A percentile compares a stretch with the other conserved stretches of the same genome.
Evolutionary conservation across 768 basidiomycete genomes (phyloP).

Genomic region (Crassisporium funariophilum): DNA sequence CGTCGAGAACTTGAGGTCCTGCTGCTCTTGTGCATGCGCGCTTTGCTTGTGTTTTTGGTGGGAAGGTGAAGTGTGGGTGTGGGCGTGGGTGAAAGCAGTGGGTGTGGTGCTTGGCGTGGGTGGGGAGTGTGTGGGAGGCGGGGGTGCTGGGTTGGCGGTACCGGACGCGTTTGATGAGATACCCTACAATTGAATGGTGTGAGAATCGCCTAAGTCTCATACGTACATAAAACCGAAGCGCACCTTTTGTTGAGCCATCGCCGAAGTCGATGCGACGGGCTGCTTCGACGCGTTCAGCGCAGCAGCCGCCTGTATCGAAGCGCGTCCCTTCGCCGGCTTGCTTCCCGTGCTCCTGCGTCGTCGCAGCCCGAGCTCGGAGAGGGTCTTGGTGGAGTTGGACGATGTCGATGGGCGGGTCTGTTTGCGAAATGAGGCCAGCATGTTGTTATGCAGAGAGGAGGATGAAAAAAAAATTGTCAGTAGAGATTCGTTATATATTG

Average conservation of each 20-base stretch:
- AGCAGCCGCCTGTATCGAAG: slow-evolving; percentile 3
- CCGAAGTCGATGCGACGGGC: not conserved
- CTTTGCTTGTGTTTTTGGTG: not conserved
- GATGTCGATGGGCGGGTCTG: slow-evolving; percentile 33
- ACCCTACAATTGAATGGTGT: not conserved
- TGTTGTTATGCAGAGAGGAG: not conserved
- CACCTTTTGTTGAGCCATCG: not conserved
- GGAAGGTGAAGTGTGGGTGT: not conserved
- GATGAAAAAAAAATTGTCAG: too few relatives aligned
- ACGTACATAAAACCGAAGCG: not conserved
- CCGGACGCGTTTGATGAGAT: not conserved
- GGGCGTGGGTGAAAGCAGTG: not conserved
- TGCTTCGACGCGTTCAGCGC: not conserved
- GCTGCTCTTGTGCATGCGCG: not conserved
- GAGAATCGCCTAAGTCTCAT: too few relatives aligned
- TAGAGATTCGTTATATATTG: too few relatives aligned
- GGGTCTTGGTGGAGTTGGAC: slow-evolving; percentile 21
- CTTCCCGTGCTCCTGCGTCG: slow-evolving; percentile 16
- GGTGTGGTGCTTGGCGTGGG: not conserved
- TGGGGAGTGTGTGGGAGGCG: not conserved
- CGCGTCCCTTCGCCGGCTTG: slow-evolving; percentile 3
- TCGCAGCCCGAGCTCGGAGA: slow-evolving; percentile 28
- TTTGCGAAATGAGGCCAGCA: not conserved
- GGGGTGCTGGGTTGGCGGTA: not conserved
- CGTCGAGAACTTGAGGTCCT: slow-evolving; percentile 49